Percentiles rank a stretch among this genome's conserved stretches.
Evolutionary conservation across 2,329 filamentous ascomycete species (phyloP).

Genomic region (Byssothecium circinans): DNA sequence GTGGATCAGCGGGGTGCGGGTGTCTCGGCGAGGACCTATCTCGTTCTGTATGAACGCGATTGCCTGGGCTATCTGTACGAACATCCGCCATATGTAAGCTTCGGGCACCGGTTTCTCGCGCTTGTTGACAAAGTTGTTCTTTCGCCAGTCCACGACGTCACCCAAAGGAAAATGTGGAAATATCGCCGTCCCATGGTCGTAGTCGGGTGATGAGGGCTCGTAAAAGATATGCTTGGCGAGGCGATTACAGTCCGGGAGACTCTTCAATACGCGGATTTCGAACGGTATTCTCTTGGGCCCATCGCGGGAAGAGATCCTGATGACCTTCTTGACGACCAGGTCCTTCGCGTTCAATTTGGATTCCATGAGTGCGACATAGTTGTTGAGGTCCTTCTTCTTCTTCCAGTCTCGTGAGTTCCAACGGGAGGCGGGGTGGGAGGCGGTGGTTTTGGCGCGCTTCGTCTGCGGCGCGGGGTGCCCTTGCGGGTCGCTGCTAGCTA

Average conservation of each 20-base stretch:
- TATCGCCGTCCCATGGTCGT: slow-evolving; percentile 15
- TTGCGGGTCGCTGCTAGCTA: background rate
- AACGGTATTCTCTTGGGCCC: background rate
- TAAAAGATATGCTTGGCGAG: slow-evolving; percentile 19
- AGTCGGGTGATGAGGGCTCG: slow-evolving; percentile 8
- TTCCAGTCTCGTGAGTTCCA: slow-evolving; percentile 15
- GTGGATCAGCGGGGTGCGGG: slow-evolving; percentile 14
- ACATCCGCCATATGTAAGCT: slow-evolving; percentile 30
- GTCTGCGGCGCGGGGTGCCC: background rate
- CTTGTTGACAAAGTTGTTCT: slow-evolving; percentile 13
- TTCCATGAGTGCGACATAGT: slow-evolving; percentile 10
- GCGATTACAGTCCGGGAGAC: slow-evolving; percentile 18
- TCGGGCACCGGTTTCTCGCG: slow-evolving; percentile 26
- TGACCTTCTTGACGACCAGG: slow-evolving; percentile 24
- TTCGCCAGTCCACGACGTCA: slow-evolving; percentile 24
- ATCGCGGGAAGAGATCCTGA: slow-evolving; percentile 1
- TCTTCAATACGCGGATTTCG: slow-evolving; percentile 2
- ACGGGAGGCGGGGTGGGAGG: background rate
- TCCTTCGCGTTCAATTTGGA: slow-evolving; percentile 6
- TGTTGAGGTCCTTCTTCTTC: background rate
- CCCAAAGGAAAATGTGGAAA: slow-evolving; percentile 25
- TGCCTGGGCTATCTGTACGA: slow-evolving; percentile 32
- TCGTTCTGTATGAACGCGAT: slow-evolving; percentile 29
- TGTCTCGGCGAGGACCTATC: slow-evolving; percentile 8
- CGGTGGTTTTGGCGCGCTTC: slow-evolving; percentile 1